A percentile compares a stretch with the other conserved stretches of the same genome.
These are phyloP conservation scores for Retiboletus fuscus DNA, from an alignment of 1,284 basidiomycete genomes.

Conservation along the genomic window DNA sequence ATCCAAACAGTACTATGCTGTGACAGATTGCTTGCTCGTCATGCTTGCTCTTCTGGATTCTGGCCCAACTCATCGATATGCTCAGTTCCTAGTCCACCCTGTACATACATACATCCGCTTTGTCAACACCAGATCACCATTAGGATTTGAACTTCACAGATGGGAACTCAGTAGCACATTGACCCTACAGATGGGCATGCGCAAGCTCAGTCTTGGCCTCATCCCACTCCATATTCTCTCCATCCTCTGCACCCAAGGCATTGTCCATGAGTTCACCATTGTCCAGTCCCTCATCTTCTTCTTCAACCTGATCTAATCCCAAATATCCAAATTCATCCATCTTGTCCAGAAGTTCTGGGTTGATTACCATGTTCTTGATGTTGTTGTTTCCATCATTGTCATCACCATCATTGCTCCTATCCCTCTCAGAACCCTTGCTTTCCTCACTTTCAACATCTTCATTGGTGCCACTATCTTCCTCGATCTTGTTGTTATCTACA, in stretches of 20 bases:
- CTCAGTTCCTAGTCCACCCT: no score
- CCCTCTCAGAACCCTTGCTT: neutral
- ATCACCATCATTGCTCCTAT: neutral
- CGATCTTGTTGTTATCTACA: neutral
- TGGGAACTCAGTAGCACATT: no score
- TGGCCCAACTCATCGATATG: no score
- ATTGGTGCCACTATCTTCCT: neutral
- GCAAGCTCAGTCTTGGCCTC: neutral
- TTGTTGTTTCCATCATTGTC: neutral
- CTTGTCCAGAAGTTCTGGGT: conserved; percentile 2
- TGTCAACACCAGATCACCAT: no score
- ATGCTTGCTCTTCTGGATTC: no score
- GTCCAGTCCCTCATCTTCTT: neutral
- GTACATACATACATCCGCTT: no score
- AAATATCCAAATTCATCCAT: conserved; percentile 21
- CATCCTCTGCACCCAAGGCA: conserved; percentile 3
- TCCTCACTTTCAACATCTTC: neutral
- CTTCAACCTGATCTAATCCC: conserved; percentile 12
- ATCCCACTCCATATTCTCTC: neutral
- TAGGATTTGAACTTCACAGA: no score
- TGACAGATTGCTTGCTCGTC: no score
- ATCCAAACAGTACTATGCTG: no score
- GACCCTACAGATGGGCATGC: neutral
- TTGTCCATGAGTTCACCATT: neutral
- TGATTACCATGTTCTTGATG: neutral